Percentiles rank a stretch among this genome's conserved stretches.
Evolutionary conservation across 495 filamentous ascomycete species (phyloP).

Genomic region (Cudoniella acicularis): DNA sequence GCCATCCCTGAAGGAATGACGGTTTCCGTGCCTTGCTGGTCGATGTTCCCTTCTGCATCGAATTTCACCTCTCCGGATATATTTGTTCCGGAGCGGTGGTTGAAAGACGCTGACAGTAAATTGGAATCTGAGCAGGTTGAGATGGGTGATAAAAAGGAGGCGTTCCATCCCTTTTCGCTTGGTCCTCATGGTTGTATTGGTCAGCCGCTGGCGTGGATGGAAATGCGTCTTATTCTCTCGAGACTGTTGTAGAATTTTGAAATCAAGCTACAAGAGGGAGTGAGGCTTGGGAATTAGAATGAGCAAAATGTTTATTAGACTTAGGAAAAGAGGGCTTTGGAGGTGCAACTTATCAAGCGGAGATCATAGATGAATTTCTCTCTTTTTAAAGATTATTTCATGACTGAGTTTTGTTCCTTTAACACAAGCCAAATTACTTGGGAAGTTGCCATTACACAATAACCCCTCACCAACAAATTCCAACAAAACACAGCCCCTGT

Average conservation of each 20-base stretch:
- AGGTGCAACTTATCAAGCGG: constrained; percentile 17
- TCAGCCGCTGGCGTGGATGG: neutral
- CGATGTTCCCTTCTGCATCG: neutral
- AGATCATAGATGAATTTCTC: too few relatives aligned
- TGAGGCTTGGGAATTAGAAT: neutral
- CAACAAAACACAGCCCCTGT: too few relatives aligned
- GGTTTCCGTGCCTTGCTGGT: neutral
- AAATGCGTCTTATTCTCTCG: neutral
- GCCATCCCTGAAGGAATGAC: neutral
- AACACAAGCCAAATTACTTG: too few relatives aligned
- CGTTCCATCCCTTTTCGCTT: neutral
- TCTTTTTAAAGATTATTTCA: too few relatives aligned
- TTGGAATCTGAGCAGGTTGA: neutral
- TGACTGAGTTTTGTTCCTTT: too few relatives aligned
- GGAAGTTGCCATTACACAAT: too few relatives aligned
- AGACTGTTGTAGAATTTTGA: neutral
- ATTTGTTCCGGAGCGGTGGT: neutral
- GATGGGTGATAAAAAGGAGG: neutral
- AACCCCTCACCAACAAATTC: too few relatives aligned
- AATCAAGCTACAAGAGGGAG: neutral
- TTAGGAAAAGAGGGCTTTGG: neutral
- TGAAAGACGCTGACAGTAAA: neutral
- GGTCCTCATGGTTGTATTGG: neutral
- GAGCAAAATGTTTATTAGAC: neutral
- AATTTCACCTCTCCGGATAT: neutral